Conservation (phyloP, 495 filamentous ascomycete species). For the Hypoxylon rickii region DNA sequence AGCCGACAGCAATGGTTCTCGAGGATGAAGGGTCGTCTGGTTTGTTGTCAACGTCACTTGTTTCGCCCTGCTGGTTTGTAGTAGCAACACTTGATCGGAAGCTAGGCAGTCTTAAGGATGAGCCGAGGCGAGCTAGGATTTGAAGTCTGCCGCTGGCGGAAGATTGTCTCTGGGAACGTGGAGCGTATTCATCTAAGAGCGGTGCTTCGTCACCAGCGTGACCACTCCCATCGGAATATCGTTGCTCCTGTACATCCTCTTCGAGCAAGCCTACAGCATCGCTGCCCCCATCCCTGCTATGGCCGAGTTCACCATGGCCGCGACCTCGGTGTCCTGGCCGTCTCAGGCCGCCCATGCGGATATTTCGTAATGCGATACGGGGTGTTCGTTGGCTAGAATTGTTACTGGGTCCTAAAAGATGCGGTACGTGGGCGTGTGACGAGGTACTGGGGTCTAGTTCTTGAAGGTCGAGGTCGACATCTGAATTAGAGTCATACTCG, state of each 20-base stretch:
- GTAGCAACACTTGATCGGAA: conserved; percentile 51
- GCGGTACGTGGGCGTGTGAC: conserved; percentile 37
- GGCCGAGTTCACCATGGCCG: conserved; percentile 65
- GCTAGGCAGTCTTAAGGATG: conserved; percentile 53
- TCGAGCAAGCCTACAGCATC: conserved; percentile 62
- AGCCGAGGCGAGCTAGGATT: conserved; percentile 42
- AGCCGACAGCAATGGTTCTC: conserved; percentile 55
- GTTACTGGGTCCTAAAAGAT: conserved; percentile 49
- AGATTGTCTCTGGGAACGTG: conserved; percentile 39
- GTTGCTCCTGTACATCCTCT: conserved; percentile 51
- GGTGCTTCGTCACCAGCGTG: conserved; percentile 68
- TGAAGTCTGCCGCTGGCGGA: conserved; percentile 42
- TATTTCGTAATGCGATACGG: conserved; percentile 70
- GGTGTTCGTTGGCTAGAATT: conserved; percentile 54
- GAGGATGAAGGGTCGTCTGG: conserved; percentile 60
- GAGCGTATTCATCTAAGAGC: conserved; percentile 54
- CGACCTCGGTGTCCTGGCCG: conserved; percentile 52
- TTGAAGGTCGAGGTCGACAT: conserved; percentile 72
- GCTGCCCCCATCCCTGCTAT: conserved; percentile 57
- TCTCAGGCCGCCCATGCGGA: conserved; percentile 65
- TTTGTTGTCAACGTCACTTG: conserved; percentile 45
- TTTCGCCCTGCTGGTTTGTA: conserved; percentile 40
- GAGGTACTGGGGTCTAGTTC: conserved; percentile 68
- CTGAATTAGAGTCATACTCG: conserved; percentile 62
- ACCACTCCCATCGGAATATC: conserved; percentile 57